Base-by-base conservation (phyloP, 202 grass and related monocot genomes). In the Digitaria exilis region DNA sequence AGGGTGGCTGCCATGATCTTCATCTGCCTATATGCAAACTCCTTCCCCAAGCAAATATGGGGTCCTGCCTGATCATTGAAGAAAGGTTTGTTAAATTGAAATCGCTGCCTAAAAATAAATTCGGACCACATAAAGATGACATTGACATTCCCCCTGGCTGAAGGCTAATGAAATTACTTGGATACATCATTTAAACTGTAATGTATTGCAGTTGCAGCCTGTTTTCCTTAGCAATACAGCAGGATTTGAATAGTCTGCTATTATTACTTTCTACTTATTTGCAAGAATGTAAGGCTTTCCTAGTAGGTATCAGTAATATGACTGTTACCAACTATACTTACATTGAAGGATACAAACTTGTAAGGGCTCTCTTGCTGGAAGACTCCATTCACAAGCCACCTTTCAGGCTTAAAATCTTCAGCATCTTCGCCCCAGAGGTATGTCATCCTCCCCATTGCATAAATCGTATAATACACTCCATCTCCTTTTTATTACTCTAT, bases 361-460 rank as follows among this genome's bases (percentile, higher is more conserved):
- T 82, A 94, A 60, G 92, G 86, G 68, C 86, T 94, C n/a, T 87
- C 86, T 52, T 86, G 86, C 80, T 84, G 71, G 68, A 89, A 94
- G 50, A 84, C 31, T 87, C 92, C 92, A 52, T 94, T 71, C 59
- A 26, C 52, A 68, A 94, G 71, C 92, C 92, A 94, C 65, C 89
- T 75, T 86, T 94, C 89, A 24, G 92, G 89, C 50, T 62, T 80
- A 60, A 91, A 94, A 64, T 89, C 67, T 31, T 84, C 77, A 0
- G 92, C 89, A 28, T 94, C 92, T 43, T 91, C 72, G 39, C 92
- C 92, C 88, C 88, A 94, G 67, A 94, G 66, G 86, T 88, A 89
- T 58, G 59, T 82, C 92, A 94, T 91, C 68, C 92, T 94, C 24
- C 92, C 92, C 88, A 94, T 94, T 14, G 92, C 88, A 48, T 94